Conservation (phyloP, 2,329 filamentous ascomycete species). For the Curvularia eragrostidis region DNA sequence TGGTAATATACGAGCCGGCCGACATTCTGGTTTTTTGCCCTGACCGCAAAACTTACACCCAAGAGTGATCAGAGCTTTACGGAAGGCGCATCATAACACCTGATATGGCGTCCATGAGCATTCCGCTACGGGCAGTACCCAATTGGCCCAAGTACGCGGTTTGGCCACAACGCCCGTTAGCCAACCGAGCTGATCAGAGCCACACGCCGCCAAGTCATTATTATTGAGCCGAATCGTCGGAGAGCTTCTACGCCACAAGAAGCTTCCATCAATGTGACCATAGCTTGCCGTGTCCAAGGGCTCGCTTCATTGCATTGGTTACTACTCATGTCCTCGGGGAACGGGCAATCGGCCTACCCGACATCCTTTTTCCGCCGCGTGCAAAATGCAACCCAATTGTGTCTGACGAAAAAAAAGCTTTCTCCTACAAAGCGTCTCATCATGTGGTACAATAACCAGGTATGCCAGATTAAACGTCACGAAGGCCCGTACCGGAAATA, state of each 20-base stretch:
- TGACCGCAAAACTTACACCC: constrained; percentile 24
- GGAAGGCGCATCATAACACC: constrained; percentile 22
- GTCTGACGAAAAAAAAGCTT: not conserved
- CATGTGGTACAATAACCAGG: constrained; percentile 5
- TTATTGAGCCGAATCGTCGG: constrained; percentile 26
- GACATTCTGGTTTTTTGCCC: constrained; percentile 23
- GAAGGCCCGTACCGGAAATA: constrained; percentile 9
- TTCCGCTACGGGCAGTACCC: constrained; percentile 16
- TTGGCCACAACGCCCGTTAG: constrained; percentile 17
- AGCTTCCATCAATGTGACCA: constrained; percentile 28
- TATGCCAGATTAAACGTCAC: constrained; percentile 14
- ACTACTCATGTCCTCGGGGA: constrained; percentile 17
- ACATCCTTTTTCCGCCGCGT: constrained; percentile 6
- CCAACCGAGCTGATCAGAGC: constrained; percentile 22
- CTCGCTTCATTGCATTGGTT: constrained; percentile 21
- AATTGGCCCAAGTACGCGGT: constrained; percentile 18
- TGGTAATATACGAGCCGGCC: constrained; percentile 21
- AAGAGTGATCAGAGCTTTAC: constrained; percentile 31
- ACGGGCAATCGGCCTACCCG: constrained; percentile 16
- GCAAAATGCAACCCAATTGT: constrained; percentile 3
- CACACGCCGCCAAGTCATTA: constrained; percentile 23
- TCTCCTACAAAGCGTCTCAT: not conserved
- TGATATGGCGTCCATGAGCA: constrained; percentile 6
- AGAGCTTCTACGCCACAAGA: constrained; percentile 27
- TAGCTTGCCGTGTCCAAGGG: constrained; percentile 17